phyloP scores from a whole-genome alignment of 2,329 filamentous ascomycete species.

The Fusarium staphyleae region DNA sequence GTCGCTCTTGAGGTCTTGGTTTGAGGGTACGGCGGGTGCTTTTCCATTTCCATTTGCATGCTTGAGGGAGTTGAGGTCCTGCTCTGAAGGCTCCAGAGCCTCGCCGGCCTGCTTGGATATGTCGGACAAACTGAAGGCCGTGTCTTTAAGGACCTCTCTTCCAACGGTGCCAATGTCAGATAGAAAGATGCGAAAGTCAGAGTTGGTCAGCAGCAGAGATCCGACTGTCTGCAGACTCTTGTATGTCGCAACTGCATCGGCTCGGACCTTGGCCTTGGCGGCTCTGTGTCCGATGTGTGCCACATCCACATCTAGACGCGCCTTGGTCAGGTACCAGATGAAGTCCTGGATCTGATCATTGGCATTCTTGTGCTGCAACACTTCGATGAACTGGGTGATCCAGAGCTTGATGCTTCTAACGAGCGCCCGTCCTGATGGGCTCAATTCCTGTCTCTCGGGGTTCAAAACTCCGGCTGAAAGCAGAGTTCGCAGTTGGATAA shows the following conservation, averaged over 20 bases:
- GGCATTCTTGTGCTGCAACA: conserved; percentile 82
- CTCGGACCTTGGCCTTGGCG: conserved; percentile 43
- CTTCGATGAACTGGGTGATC: conserved; percentile 80
- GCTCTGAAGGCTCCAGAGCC: conserved; percentile 71
- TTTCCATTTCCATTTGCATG: conserved; percentile 40
- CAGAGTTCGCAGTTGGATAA: conserved; percentile 80
- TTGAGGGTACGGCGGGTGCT: conserved; percentile 54
- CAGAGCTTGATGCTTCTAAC: conserved; percentile 75
- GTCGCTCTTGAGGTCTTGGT: conserved; percentile 69
- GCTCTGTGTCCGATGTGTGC: conserved; percentile 42
- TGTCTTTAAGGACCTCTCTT: conserved; percentile 85
- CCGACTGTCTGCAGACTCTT: conserved; percentile 84
- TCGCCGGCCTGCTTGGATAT: conserved; percentile 78
- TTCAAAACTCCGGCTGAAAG: conserved; percentile 81
- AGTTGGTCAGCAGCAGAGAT: conserved; percentile 85
- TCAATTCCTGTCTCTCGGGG: conserved; percentile 72
- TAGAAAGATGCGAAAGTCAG: conserved; percentile 87
- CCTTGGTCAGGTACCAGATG: conserved; percentile 81
- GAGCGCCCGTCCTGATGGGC: conserved; percentile 76
- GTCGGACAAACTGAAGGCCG: conserved; percentile 78
- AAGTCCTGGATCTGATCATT: conserved; percentile 90
- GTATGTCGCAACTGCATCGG: conserved; percentile 60
- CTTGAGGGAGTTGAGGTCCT: conserved; percentile 63
- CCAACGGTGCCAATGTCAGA: conserved; percentile 80
- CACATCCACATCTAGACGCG: conserved; percentile 60